Evolutionary conservation across 2,329 filamentous ascomycete species (phyloP).

Genomic region (Aspergillus niger): DNA sequence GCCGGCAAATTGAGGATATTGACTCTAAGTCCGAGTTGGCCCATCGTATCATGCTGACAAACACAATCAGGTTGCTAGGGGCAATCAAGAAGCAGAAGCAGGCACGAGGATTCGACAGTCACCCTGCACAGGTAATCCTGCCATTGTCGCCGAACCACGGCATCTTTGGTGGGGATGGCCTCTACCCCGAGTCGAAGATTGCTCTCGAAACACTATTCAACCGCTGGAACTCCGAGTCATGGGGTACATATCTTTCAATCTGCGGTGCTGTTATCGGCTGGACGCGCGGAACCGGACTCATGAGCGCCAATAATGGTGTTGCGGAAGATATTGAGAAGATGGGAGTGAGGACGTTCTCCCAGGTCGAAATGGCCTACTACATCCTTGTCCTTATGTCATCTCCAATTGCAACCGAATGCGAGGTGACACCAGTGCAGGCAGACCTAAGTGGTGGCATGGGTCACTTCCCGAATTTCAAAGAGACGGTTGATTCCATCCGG

Average conservation of each 20-base stretch:
- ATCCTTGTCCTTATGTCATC: background rate
- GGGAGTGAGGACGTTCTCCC: constrained; percentile 5
- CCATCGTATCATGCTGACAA: constrained; percentile 9
- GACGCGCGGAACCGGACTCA: constrained; percentile 9
- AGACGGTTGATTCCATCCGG: background rate
- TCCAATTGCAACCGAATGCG: background rate
- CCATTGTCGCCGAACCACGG: constrained; percentile 12
- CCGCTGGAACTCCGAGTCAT: constrained; percentile 9
- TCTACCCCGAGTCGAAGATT: constrained; percentile 12
- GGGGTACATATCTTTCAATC: constrained; percentile 10
- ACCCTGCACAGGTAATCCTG: constrained; percentile 9
- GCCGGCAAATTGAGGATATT: constrained; percentile 7
- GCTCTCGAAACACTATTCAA: constrained; percentile 6
- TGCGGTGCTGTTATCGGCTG: constrained; percentile 12
- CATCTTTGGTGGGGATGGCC: constrained; percentile 9
- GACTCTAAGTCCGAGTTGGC: constrained; percentile 8
- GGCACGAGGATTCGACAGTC: background rate
- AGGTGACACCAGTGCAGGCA: constrained; percentile 6
- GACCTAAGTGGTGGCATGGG: constrained; percentile 9
- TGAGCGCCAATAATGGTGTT: constrained; percentile 10
- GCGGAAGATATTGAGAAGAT: constrained; percentile 7
- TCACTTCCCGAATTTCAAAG: background rate
- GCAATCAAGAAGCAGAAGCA: constrained; percentile 7
- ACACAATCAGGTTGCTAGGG: constrained; percentile 4
- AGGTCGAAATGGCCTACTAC: constrained; percentile 11